Evolutionary conservation across 805 yeast genomes (phyloP).

Genomic region (Tetrapisispora fleetii): DNA sequence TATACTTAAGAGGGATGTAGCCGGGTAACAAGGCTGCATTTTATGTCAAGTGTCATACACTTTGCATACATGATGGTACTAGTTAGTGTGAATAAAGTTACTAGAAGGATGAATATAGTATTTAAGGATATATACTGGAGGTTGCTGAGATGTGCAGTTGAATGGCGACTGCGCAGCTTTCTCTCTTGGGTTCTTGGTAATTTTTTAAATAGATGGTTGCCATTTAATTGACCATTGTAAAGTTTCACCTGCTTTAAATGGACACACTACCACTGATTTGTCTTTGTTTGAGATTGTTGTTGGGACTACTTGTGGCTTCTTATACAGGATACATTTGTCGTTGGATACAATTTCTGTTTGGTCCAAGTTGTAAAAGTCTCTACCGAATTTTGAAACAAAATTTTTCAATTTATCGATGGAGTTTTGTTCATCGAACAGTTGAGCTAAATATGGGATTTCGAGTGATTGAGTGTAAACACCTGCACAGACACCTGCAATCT

Average conservation of each 20-base stretch:
- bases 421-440: constrained; percentile 61
- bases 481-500: constrained; percentile 84
- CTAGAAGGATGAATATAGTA: too few species aligned
- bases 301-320: constrained; percentile 48
- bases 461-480: constrained; percentile 90
- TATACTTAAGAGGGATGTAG: too few species aligned
- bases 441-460: constrained; percentile 76
- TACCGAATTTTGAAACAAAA: constrained; percentile 72
- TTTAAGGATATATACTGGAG: too few species aligned
- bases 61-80: too few species aligned
- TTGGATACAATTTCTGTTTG: constrained; percentile 35
- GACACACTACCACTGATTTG: constrained; percentile 50
- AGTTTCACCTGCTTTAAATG: constrained; percentile 75
- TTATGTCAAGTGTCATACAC: too few species aligned
- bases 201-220: constrained; percentile 24
- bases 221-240: constrained; percentile 70
- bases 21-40: too few species aligned
- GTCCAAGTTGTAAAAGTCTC: constrained; percentile 54
- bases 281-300: constrained; percentile 38
- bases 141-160: too few species aligned
- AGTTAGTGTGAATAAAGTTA: too few species aligned
- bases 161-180: too few species aligned
- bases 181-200: not conserved
- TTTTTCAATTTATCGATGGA: constrained; percentile 56
- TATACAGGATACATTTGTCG: constrained; percentile 47